Percentiles rank a stretch among this genome's conserved stretches.
Evolutionary conservation across 139 green algal species (phyloP).

Genomic region (Eudorina sp.): DNA sequence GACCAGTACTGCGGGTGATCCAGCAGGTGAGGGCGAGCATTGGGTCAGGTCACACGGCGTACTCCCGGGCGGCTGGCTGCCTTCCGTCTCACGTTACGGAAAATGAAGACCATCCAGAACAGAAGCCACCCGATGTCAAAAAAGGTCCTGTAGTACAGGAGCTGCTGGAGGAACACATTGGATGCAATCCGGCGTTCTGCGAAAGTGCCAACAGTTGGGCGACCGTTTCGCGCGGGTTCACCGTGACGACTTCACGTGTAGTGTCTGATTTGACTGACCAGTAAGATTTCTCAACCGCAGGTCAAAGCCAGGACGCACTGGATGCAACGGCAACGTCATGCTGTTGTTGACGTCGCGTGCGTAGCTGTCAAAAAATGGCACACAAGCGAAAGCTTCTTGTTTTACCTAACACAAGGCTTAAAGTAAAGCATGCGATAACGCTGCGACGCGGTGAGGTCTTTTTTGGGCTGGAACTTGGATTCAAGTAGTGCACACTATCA

Average conservation of each 20-base stretch:
- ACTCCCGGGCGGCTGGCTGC: too few species aligned
- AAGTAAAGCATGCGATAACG: too few species aligned
- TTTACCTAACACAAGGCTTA: too few species aligned
- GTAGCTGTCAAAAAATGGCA: not conserved
- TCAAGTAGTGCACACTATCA: too few species aligned
- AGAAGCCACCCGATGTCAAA: constrained; percentile 61
- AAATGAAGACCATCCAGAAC: constrained; percentile 51
- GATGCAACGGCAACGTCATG: constrained; percentile 24
- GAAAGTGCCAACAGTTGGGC: not conserved
- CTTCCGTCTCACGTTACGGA: constrained; percentile 4
- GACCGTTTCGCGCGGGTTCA: not conserved
- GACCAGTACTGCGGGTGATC: constrained; percentile 60
- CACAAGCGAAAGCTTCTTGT: too few species aligned
- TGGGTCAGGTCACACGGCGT: too few species aligned
- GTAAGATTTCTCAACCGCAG: constrained; percentile 54
- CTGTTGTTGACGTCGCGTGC: not conserved
- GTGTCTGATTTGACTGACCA: constrained; percentile 42
- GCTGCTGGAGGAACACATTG: constrained; percentile 68
- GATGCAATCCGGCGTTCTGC: constrained; percentile 63
- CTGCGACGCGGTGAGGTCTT: too few species aligned
- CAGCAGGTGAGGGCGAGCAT: too few species aligned
- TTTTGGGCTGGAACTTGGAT: too few species aligned
- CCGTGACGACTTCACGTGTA: not conserved
- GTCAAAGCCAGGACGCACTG: constrained; percentile 35
- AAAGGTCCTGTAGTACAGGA: constrained; percentile 68